Conservation (phyloP, 768 basidiomycete species). For the Hygrophorus russula region DNA sequence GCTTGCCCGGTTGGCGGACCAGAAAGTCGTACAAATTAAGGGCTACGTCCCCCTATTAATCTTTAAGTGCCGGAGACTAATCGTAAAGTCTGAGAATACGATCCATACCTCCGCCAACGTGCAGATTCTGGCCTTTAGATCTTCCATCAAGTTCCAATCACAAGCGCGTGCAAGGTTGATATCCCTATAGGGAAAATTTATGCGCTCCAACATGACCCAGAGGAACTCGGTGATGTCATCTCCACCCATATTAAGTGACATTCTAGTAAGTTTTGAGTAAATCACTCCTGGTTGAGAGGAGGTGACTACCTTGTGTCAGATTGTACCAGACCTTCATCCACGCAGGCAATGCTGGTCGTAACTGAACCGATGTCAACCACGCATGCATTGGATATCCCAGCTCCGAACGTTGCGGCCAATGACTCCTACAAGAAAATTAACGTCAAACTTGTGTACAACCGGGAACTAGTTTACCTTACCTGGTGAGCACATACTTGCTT, state of each 20-base stretch:
- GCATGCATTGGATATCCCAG: slow-evolving; percentile 90
- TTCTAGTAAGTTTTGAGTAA: slow-evolving; percentile 26
- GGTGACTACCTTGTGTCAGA: slow-evolving; percentile 66
- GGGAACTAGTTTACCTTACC: slow-evolving; percentile 28
- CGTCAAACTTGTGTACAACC: not conserved
- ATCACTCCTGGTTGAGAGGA: slow-evolving; percentile 1
- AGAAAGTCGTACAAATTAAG: slow-evolving; percentile 86
- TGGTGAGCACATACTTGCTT: slow-evolving; percentile 90
- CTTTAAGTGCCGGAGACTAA: slow-evolving; percentile 1
- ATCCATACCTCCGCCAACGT: slow-evolving; percentile 75
- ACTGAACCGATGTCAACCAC: slow-evolving; percentile 91
- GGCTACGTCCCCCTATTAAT: slow-evolving; percentile 70
- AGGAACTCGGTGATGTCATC: slow-evolving; percentile 93
- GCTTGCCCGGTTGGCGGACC: slow-evolving; percentile 62
- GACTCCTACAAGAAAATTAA: slow-evolving; percentile 51
- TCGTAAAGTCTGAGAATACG: slow-evolving; percentile 1
- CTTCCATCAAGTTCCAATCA: slow-evolving; percentile 89
- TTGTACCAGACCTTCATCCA: slow-evolving; percentile 87
- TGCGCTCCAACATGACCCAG: slow-evolving; percentile 64
- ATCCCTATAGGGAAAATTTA: slow-evolving; percentile 82
- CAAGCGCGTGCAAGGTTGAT: slow-evolving; percentile 65
- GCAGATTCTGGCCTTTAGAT: slow-evolving; percentile 75
- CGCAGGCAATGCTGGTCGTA: slow-evolving; percentile 78
- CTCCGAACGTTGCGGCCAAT: slow-evolving; percentile 87
- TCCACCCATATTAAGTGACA: slow-evolving; percentile 80